phyloP scores from a whole-genome alignment of 2,329 filamentous ascomycete species.

The Claviceps sp. region DNA sequence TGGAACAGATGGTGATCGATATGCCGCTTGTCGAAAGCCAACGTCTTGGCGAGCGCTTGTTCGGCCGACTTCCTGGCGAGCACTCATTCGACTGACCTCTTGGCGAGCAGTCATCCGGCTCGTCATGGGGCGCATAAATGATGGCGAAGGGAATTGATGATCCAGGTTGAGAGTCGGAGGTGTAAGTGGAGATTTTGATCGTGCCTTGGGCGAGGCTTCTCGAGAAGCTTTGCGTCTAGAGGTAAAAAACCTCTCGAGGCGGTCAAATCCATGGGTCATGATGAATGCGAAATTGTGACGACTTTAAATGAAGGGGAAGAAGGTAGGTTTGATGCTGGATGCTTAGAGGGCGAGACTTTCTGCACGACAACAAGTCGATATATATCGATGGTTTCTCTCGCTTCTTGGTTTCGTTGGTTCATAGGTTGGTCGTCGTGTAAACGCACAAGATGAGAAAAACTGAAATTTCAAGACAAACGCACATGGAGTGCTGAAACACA shows the following conservation, averaged over 20 bases:
- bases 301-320: neutral
- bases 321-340: neutral
- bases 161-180: slow-evolving; percentile 9
- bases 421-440: too few relatives aligned
- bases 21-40: slow-evolving; percentile 16
- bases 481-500: neutral
- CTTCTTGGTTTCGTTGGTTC: too few relatives aligned
- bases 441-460: too few relatives aligned
- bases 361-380: neutral
- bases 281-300: slow-evolving; percentile 19
- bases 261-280: slow-evolving; percentile 37
- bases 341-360: neutral
- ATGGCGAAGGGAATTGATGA: slow-evolving; percentile 34
- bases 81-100: slow-evolving; percentile 17
- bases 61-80: slow-evolving; percentile 33
- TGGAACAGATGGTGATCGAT: slow-evolving; percentile 17
- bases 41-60: slow-evolving; percentile 44
- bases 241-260: slow-evolving; percentile 39
- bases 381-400: neutral
- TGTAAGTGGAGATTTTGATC: slow-evolving; percentile 11
- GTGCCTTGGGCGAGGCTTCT: slow-evolving; percentile 11
- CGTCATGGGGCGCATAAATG: slow-evolving; percentile 42
- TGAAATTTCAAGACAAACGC: neutral
- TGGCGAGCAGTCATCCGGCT: slow-evolving; percentile 44
- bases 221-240: slow-evolving; percentile 24